Conservation (phyloP, 352 stramenopile genomes). For the Halophytophthora polymorphica region DNA sequence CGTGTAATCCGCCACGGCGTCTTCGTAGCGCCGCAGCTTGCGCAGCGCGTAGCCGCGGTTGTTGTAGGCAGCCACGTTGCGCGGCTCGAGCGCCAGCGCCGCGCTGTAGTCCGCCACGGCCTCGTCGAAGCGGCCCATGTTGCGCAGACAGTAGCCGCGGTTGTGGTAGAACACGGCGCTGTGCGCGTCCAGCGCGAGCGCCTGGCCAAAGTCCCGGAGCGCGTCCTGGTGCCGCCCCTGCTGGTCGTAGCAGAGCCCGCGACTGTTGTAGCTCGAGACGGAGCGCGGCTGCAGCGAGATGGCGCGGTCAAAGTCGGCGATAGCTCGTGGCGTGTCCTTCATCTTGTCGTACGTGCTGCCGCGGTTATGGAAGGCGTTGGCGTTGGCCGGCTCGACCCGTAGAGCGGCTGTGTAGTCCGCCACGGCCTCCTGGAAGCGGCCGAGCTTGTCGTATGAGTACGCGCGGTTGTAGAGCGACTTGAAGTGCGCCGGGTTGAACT, state of each 20-base stretch:
- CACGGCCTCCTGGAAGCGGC: conserved; percentile 57
- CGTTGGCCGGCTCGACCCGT: conserved; percentile 60
- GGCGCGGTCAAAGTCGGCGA: conserved; percentile 66
- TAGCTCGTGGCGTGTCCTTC: conserved; percentile 48
- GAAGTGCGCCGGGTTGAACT: conserved; percentile 73
- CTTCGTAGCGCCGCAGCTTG: conserved; percentile 65
- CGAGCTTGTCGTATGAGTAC: conserved; percentile 85
- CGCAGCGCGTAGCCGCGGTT: conserved; percentile 83
- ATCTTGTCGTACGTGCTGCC: conserved; percentile 82
- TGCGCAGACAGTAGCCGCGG: conserved; percentile 80
- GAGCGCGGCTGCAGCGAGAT: conserved; percentile 57
- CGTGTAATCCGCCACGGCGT: conserved; percentile 75
- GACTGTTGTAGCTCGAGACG: conserved; percentile 79
- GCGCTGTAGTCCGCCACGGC: conserved; percentile 67
- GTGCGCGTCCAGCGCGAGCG: conserved; percentile 57
- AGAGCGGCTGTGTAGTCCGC: conserved; percentile 78
- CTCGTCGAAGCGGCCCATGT: conserved; percentile 69
- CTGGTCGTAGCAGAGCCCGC: conserved; percentile 75
- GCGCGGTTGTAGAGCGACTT: conserved; percentile 89
- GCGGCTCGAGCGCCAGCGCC: conserved; percentile 57
- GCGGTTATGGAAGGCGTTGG: conserved; percentile 83
- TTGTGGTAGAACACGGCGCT: conserved; percentile 87
- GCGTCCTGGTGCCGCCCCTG: conserved; percentile 57
- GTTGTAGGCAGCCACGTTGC: conserved; percentile 77
- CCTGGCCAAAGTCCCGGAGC: conserved; percentile 68